Percentiles rank a stretch among this genome's conserved stretches.
These are phyloP conservation scores for Bryopsis sp. DNA, from an alignment of 139 green algal genomes.

Conservation along the genomic window DNA sequence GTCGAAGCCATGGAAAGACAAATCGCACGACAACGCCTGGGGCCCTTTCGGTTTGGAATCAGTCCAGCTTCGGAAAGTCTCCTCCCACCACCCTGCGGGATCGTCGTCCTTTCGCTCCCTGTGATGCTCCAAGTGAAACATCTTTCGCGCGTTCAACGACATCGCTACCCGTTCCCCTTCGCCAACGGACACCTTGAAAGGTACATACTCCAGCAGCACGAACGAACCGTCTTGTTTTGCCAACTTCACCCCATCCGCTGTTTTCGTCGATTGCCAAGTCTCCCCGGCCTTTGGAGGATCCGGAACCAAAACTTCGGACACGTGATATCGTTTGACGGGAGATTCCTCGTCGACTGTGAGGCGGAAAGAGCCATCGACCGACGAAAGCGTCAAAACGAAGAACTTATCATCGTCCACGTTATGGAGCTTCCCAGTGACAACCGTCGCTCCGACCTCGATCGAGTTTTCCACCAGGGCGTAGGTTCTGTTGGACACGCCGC, in stretches of 20 bases:
- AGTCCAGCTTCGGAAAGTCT: conserved; percentile 80
- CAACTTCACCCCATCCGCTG: conserved; percentile 23
- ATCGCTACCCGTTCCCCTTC: conserved; percentile 32
- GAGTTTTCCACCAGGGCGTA: conserved; percentile 47
- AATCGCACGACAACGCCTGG: conserved; percentile 82
- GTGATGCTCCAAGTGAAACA: conserved; percentile 84
- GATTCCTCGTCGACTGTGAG: conserved; percentile 44
- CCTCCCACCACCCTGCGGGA: conserved; percentile 75
- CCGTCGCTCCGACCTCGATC: conserved; percentile 33
- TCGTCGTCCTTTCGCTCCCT: conserved; percentile 61
- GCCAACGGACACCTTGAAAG: conserved; percentile 50
- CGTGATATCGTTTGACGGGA: conserved; percentile 46
- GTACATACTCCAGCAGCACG: conserved; percentile 46
- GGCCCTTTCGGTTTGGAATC: conserved; percentile 84
- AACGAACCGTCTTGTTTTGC: conserved; percentile 16
- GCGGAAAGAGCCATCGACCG: conserved; percentile 54
- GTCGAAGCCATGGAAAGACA: conserved; percentile 56
- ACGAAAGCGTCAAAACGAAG: conserved; percentile 49
- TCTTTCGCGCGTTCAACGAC: conserved; percentile 59
- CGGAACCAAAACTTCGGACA: conserved; percentile 60
- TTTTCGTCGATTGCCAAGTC: conserved; percentile 24
- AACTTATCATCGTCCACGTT: conserved; percentile 32
- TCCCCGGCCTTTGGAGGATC: conserved; percentile 24
- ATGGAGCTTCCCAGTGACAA: conserved; percentile 38
- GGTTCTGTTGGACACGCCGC: conserved; percentile 30